A percentile compares a stretch with the other conserved stretches of the same genome.
phyloP scores from a whole-genome alignment of 164 flowering plant genomes.

The Macadamia integrifolia region DNA sequence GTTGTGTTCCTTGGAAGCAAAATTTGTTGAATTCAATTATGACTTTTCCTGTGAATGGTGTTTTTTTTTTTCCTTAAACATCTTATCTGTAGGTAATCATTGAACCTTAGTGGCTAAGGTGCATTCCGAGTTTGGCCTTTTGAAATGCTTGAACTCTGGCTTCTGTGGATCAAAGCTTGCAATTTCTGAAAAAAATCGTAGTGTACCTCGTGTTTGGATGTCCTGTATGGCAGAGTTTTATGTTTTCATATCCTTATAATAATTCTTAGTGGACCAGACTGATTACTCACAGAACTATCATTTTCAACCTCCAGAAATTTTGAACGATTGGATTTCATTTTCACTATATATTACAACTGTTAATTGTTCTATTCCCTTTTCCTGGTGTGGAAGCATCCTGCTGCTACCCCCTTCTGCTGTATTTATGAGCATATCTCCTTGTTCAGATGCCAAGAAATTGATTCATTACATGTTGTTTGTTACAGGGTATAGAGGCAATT shows the following conservation, averaged over 20 bases:
- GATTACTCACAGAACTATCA: too few species aligned
- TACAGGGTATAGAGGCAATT: constrained; percentile 54
- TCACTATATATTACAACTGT: not conserved
- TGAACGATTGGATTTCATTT: not conserved
- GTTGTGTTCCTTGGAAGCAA: too few species aligned
- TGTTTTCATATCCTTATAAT: too few species aligned
- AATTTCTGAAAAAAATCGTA: not conserved
- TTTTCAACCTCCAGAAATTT: too few species aligned
- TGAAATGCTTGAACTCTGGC: not conserved
- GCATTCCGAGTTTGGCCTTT: not conserved
- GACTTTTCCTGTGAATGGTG: too few species aligned
- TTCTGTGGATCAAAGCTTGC: not conserved
- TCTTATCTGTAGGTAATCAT: too few species aligned
- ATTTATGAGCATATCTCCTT: not conserved
- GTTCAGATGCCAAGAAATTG: not conserved
- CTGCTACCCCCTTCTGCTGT: not conserved
- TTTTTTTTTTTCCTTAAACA: too few species aligned
- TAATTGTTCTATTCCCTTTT: not conserved
- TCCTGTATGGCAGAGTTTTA: not conserved
- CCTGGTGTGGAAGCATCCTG: too few species aligned
- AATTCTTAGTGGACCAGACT: too few species aligned
- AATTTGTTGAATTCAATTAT: too few species aligned
- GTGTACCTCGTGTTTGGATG: not conserved
- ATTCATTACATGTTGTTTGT: not conserved
- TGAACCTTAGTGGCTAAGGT: too few species aligned